These are phyloP conservation scores for Boletellus deceptivus DNA, from an alignment of 1,284 basidiomycete genomes.

Conservation along the genomic window DNA sequence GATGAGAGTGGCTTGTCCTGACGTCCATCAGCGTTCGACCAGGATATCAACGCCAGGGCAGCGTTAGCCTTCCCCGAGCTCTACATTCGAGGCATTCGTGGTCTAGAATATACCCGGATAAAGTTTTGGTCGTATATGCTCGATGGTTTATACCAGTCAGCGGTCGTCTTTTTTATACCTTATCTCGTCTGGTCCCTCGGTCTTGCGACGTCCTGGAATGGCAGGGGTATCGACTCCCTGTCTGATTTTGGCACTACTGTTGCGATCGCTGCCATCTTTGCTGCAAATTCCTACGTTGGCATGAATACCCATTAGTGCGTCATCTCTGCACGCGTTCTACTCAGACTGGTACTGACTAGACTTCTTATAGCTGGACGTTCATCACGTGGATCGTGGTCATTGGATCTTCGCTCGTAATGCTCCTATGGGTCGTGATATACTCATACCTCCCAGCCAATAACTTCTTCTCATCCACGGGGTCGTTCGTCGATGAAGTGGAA, in stretches of 20 bases:
- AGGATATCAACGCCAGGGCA: conserved; percentile 90
- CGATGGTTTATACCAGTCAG: conserved; percentile 93
- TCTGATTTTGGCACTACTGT: conserved; percentile 93
- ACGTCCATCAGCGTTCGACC: conserved; percentile 75
- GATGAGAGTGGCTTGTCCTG: conserved; percentile 3
- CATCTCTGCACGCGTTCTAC: background rate
- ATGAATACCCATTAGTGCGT: conserved; percentile 86
- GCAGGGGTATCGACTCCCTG: conserved; percentile 73
- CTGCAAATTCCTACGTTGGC: conserved; percentile 87
- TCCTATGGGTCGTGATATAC: conserved; percentile 85
- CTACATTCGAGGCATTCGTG: conserved; percentile 90
- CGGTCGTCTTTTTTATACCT: conserved; percentile 88
- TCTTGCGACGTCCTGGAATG: conserved; percentile 65
- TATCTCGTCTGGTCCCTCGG: conserved; percentile 75
- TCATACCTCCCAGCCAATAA: conserved; percentile 58
- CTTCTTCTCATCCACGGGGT: conserved; percentile 43
- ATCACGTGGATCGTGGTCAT: conserved; percentile 82
- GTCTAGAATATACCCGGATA: conserved; percentile 86
- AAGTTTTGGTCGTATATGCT: conserved; percentile 97
- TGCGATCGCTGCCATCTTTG: conserved; percentile 81
- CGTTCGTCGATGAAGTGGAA: conserved; percentile 72
- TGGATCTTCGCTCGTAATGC: conserved; percentile 77
- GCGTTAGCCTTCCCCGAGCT: conserved; percentile 91
- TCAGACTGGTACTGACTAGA: conserved; percentile 6
- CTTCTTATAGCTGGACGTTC: conserved; percentile 70